Conservation (phyloP, 345 rosid genomes). For the Kandelia obovata region DNA sequence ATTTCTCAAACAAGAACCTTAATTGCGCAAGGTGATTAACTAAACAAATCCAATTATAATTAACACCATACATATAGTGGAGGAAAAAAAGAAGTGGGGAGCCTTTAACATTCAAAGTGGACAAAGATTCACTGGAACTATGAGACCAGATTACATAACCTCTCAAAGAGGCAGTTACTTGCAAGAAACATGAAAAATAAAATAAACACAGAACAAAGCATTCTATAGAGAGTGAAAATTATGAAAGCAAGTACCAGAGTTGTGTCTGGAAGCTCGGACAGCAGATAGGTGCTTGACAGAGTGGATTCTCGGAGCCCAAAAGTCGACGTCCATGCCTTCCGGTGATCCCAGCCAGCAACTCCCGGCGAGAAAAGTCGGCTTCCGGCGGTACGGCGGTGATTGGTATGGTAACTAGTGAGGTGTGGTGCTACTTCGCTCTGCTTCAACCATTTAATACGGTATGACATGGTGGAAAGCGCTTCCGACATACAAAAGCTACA, state of each 20-base stretch:
- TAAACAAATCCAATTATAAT: not conserved
- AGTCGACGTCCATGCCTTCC: slow-evolving; percentile 42
- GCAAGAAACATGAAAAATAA: not conserved
- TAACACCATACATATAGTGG: not conserved
- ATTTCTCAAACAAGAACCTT: not conserved
- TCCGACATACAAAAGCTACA: too few relatives aligned
- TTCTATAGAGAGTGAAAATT: not conserved
- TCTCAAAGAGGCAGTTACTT: not conserved
- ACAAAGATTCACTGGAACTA: not conserved
- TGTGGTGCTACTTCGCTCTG: too few relatives aligned
- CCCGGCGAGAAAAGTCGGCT: too few relatives aligned
- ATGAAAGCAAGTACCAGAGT: slow-evolving; percentile 24
- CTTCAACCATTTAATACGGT: too few relatives aligned
- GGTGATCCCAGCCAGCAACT: too few relatives aligned
- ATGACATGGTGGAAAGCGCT: too few relatives aligned
- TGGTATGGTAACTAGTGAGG: too few relatives aligned
- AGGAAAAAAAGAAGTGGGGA: not conserved
- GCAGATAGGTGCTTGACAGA: slow-evolving; percentile 38
- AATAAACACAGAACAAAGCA: not conserved
- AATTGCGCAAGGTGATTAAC: not conserved
- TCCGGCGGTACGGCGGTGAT: too few relatives aligned
- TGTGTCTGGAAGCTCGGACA: slow-evolving; percentile 29
- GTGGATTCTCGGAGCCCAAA: slow-evolving; percentile 37
- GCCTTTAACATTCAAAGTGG: not conserved
- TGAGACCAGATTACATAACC: slow-evolving; percentile 3